phyloP scores from a whole-genome alignment of 2,329 filamentous ascomycete genomes.

The Tolypocladium album region DNA sequence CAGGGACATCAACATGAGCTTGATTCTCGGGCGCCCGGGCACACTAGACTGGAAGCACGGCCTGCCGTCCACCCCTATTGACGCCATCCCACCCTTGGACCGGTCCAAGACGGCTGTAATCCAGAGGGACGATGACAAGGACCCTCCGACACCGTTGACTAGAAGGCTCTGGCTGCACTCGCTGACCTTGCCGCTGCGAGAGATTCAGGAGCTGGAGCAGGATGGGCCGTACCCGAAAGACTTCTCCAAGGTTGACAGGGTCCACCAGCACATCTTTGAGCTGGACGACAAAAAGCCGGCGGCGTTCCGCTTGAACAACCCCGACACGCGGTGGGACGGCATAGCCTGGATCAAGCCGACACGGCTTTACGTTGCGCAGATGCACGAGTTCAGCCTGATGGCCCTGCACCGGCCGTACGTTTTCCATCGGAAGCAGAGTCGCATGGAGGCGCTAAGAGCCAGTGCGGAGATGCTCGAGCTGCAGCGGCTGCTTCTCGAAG shows the following conservation, averaged over 20 bases:
- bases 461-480: constrained; percentile 44
- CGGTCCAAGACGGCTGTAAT: constrained; percentile 36
- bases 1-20: constrained; percentile 44
- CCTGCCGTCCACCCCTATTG: constrained; percentile 39
- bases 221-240: constrained; percentile 44
- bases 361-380: constrained; percentile 35
- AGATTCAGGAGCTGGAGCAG: constrained; percentile 45
- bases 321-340: constrained; percentile 46
- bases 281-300: constrained; percentile 39
- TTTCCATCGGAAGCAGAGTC: constrained; percentile 42
- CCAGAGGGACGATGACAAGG: constrained; percentile 31
- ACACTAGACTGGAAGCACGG: constrained; percentile 39
- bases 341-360: constrained; percentile 37
- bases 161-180: constrained; percentile 39
- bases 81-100: constrained; percentile 37
- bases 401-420: constrained; percentile 52
- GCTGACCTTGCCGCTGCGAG: constrained; percentile 35
- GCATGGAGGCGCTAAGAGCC: constrained; percentile 44
- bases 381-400: constrained; percentile 43
- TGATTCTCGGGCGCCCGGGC: constrained; percentile 44
- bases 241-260: constrained; percentile 39
- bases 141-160: constrained; percentile 47
- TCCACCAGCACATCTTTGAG: constrained; percentile 39
- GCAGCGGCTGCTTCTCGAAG: constrained; percentile 38
- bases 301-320: constrained; percentile 41